Evolutionary conservation across 192 early-diverging fungal species (phyloP).

Genomic region (Coemansia sp.): DNA sequence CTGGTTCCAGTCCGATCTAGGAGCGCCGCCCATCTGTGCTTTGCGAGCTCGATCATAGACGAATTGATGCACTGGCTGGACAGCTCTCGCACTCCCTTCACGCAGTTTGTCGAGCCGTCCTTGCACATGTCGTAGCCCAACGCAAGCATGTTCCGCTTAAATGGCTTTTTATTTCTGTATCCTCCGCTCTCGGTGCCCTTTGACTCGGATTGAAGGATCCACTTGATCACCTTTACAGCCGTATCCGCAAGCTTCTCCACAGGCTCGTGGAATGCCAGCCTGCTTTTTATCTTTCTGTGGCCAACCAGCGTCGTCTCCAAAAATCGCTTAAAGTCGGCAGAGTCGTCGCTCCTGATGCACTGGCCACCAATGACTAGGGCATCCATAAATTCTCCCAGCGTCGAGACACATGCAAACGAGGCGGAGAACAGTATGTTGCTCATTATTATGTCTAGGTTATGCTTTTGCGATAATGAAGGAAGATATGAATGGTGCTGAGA

Average conservation of each 20-base stretch:
- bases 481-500: too few species aligned
- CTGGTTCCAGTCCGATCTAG: slow-evolving; percentile 30
- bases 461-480: too few species aligned
- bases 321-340: slow-evolving; percentile 24
- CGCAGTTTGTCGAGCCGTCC: slow-evolving; percentile 31
- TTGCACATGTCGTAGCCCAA: slow-evolving; percentile 27
- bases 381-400: slow-evolving; percentile 41
- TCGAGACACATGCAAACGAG: slow-evolving; percentile 18
- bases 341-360: slow-evolving; percentile 15
- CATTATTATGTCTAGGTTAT: slow-evolving; percentile 6
- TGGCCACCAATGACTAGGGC: slow-evolving; percentile 22
- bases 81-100: slow-evolving; percentile 24
- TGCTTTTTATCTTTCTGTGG: slow-evolving; percentile 10
- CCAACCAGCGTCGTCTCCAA: slow-evolving; percentile 40
- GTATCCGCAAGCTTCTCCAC: slow-evolving; percentile 38
- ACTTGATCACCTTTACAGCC: slow-evolving; percentile 22
- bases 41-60: slow-evolving; percentile 37
- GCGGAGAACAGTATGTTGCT: neutral
- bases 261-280: slow-evolving; percentile 24
- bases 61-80: slow-evolving; percentile 41
- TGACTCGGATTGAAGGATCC: slow-evolving; percentile 17
- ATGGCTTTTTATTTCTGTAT: neutral
- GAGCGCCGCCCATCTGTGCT: slow-evolving; percentile 27
- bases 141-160: slow-evolving; percentile 33
- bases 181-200: neutral